Evolutionary conservation across 352 stramenopile species (phyloP).

Genomic region (Globisporangium acanthophoron): DNA sequence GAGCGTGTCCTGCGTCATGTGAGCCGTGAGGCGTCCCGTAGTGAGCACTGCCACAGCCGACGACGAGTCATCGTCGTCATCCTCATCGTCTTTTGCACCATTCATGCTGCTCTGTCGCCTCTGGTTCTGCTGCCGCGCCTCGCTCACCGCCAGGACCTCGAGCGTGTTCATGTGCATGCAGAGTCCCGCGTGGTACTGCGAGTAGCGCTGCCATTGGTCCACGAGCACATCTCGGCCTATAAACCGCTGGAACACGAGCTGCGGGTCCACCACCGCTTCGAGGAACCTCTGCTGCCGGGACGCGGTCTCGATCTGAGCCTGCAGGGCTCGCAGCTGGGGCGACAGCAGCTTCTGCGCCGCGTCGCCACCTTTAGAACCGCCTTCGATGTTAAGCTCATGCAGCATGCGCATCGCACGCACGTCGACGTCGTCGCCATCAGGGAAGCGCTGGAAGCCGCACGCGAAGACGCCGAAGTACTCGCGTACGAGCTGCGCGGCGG

Average conservation of each 20-base stretch:
- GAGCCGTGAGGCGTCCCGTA: slow-evolving; percentile 9
- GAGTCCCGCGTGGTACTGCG: slow-evolving; percentile 10
- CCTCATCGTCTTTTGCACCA: not conserved
- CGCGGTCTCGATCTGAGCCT: slow-evolving; percentile 6
- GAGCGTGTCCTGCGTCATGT: slow-evolving; percentile 14
- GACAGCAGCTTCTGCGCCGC: not conserved
- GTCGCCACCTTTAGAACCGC: not conserved
- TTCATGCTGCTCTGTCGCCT: too few species aligned
- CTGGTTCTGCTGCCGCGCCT: not conserved
- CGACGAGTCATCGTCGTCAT: not conserved
- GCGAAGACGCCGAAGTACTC: slow-evolving; percentile 23
- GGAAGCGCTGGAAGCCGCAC: slow-evolving; percentile 11
- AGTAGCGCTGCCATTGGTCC: slow-evolving; percentile 17
- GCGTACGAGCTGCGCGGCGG: slow-evolving; percentile 9
- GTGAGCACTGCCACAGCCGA: not conserved
- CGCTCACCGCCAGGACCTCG: not conserved
- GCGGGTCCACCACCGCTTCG: slow-evolving; percentile 5
- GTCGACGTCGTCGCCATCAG: not conserved
- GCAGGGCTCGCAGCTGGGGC: not conserved
- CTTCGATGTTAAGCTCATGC: not conserved
- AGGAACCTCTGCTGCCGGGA: slow-evolving; percentile 14
- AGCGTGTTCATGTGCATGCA: slow-evolving; percentile 12
- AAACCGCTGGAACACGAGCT: slow-evolving; percentile 12
- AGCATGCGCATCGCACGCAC: not conserved
- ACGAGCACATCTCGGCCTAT: slow-evolving; percentile 12